Evolutionary conservation across 768 basidiomycete species (phyloP).

Genomic region (Rubroboletus pulcherrimus): DNA sequence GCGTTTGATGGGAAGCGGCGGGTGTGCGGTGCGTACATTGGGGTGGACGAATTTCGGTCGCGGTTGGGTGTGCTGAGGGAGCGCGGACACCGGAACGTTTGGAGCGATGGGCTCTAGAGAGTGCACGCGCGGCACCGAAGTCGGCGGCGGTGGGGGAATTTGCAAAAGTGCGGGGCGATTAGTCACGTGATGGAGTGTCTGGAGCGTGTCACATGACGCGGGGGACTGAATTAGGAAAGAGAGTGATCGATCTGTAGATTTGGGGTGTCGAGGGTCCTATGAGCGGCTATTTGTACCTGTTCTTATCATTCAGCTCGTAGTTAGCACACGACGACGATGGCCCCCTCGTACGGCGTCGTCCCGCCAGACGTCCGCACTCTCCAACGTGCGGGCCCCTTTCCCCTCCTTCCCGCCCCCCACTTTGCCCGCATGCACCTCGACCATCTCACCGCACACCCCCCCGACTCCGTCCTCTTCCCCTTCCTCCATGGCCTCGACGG

Average conservation of each 20-base stretch:
- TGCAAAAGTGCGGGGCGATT: constrained; percentile 20
- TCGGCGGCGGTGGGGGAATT: constrained; percentile 16
- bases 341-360: constrained; percentile 19
- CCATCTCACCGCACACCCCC: constrained; percentile 67
- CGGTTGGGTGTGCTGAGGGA: constrained; percentile 67
- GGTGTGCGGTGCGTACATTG: constrained; percentile 96
- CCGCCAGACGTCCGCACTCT: constrained; percentile 11
- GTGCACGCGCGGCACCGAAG: constrained; percentile 18
- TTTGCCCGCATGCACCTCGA: constrained; percentile 61
- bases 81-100: constrained; percentile 50
- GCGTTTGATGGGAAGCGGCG: constrained; percentile 82
- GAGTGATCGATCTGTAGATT: constrained; percentile 19
- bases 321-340: constrained; percentile 14
- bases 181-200: constrained; percentile 18
- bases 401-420: constrained; percentile 38
- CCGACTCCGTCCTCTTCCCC: constrained; percentile 81
- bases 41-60: constrained; percentile 85
- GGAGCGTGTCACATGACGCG: constrained; percentile 17
- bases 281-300: constrained; percentile 19
- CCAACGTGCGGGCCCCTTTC: constrained; percentile 12
- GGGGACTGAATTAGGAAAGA: constrained; percentile 4
- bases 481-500: constrained; percentile 88
- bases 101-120: constrained; percentile 49
- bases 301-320: constrained; percentile 15
- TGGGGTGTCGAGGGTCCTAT: constrained; percentile 16